A percentile compares a stretch with the other conserved stretches of the same genome.
phyloP scores from a whole-genome alignment of 805 yeast species.

The Blastobotrys attinorum region DNA sequence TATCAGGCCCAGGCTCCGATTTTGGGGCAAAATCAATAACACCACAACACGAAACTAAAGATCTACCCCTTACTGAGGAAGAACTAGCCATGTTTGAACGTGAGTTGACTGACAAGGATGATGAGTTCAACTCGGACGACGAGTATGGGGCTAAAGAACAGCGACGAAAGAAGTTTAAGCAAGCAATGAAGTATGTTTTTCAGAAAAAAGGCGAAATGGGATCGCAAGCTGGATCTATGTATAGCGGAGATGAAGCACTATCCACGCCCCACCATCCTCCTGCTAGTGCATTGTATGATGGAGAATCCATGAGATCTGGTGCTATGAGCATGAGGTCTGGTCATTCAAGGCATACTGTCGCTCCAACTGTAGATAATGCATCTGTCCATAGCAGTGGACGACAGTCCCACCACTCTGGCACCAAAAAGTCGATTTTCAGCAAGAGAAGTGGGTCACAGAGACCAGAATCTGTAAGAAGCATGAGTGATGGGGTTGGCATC shows the following conservation, averaged over 20 bases:
- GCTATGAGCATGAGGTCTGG: not conserved
- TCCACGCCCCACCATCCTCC: not conserved
- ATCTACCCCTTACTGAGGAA: not conserved
- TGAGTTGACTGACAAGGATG: not conserved
- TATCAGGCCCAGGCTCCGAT: not conserved
- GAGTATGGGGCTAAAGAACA: slow-evolving; percentile 5
- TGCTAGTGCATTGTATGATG: not conserved
- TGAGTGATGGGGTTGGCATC: not conserved
- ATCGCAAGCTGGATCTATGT: not conserved
- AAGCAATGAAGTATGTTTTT: slow-evolving; percentile 2
- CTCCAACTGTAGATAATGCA: slow-evolving; percentile 2
- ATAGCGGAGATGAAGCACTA: not conserved
- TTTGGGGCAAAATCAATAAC: not conserved
- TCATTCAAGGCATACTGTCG: not conserved
- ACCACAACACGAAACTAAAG: too few species aligned
- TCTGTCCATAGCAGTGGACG: not conserved
- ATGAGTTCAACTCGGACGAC: slow-evolving; percentile 6
- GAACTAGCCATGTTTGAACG: not conserved
- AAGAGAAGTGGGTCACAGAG: not conserved
- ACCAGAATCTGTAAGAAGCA: not conserved
- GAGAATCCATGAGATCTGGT: not conserved
- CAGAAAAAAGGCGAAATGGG: not conserved
- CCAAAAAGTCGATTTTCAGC: not conserved
- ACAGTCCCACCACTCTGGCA: not conserved
- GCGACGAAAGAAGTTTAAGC: slow-evolving; percentile 2